These are phyloP conservation scores for Monilinia vaccinii-corymbosi DNA, from an alignment of 2,329 filamentous ascomycete species.

Conservation along the genomic window DNA sequence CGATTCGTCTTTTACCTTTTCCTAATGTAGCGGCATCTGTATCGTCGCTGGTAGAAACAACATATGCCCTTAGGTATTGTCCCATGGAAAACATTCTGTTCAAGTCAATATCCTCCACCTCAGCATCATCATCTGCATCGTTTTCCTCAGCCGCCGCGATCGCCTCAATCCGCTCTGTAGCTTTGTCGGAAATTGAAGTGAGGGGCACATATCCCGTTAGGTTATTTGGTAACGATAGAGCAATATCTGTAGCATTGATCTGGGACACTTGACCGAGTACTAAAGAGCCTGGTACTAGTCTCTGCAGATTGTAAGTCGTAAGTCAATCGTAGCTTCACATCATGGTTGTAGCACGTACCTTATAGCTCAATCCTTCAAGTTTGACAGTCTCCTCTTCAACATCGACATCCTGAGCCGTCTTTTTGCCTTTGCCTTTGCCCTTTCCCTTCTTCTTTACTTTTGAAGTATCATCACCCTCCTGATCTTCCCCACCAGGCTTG, in stretches of 20 bases:
- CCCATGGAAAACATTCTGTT: constrained; percentile 69
- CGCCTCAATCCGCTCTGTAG: constrained; percentile 68
- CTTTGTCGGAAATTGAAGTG: constrained; percentile 75
- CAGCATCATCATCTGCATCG: constrained; percentile 44
- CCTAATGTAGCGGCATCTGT: constrained; percentile 34
- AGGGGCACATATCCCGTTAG: constrained; percentile 82
- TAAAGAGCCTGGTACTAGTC: constrained; percentile 73
- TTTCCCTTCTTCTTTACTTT: constrained; percentile 36
- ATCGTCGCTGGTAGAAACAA: constrained; percentile 68
- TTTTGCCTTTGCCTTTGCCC: constrained; percentile 43
- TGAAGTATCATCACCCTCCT: constrained; percentile 26
- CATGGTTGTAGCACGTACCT: constrained; percentile 43
- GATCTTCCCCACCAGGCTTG: constrained; percentile 29
- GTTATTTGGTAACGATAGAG: constrained; percentile 84
- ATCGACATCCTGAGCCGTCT: constrained; percentile 40
- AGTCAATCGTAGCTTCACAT: not conserved
- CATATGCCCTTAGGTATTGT: constrained; percentile 79
- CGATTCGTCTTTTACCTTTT: constrained; percentile 67
- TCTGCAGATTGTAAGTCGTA: constrained; percentile 43
- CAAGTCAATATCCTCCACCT: constrained; percentile 57
- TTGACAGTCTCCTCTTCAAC: constrained; percentile 48
- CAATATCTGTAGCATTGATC: constrained; percentile 71
- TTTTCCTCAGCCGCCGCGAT: constrained; percentile 53
- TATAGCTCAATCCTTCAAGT: constrained; percentile 83
- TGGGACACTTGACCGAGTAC: constrained; percentile 79